Evolutionary conservation across 371 early-diverging fungal genomes (phyloP).

Genomic region (Actinomucor elegans): DNA sequence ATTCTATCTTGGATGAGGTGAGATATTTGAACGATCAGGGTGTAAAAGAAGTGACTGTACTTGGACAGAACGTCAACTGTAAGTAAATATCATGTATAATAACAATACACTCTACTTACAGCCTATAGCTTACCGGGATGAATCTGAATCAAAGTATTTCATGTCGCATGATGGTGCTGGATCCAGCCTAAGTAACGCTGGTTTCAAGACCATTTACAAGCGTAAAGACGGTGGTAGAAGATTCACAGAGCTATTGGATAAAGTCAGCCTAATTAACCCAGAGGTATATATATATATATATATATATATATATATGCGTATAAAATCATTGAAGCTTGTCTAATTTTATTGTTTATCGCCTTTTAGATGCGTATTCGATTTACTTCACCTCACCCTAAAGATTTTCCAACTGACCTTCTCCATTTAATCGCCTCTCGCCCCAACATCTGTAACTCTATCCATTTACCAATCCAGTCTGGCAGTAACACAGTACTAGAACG

Average conservation of each 20-base stretch:
- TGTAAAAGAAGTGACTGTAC: conserved; percentile 72
- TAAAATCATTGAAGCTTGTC: background rate
- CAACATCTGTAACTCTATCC: conserved; percentile 75
- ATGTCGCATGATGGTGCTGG: conserved; percentile 33
- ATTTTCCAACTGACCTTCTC: conserved; percentile 75
- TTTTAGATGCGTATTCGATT: conserved; percentile 73
- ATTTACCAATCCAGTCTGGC: conserved; percentile 78
- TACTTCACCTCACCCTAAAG: conserved; percentile 84
- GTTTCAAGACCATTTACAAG: conserved; percentile 79
- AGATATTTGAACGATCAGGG: conserved; percentile 66
- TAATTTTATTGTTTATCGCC: background rate
- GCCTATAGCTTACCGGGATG: conserved; percentile 63
- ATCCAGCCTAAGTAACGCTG: conserved; percentile 55
- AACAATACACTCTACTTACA: background rate
- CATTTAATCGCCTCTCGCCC: conserved; percentile 65
- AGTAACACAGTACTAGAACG: conserved; percentile 64
- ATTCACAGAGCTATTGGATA: conserved; percentile 76
- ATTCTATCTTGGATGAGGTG: conserved; percentile 71
- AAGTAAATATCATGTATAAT: background rate
- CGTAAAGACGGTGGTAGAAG: conserved; percentile 74
- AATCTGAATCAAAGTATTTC: conserved; percentile 54
- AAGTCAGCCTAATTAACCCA: conserved; percentile 66
- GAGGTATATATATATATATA: too few species aligned
- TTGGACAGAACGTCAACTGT: conserved; percentile 86
- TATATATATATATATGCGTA: background rate